phyloP scores from a whole-genome alignment of 225 moss, liverwort and hornwort genomes.

The Ulota crispa region DNA sequence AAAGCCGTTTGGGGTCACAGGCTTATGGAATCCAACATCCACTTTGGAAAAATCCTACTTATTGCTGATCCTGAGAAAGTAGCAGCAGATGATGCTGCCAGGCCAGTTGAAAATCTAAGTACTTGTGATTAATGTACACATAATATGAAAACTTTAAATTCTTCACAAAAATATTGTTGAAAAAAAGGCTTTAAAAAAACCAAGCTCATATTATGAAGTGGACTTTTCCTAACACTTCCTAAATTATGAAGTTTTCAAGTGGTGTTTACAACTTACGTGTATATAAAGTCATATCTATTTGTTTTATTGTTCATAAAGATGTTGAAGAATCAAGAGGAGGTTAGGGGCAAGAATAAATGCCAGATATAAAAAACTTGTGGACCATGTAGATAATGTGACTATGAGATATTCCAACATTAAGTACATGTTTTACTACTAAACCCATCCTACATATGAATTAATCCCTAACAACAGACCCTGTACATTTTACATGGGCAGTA shows the following conservation, averaged over 20 bases:
- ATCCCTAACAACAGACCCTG: too few relatives aligned
- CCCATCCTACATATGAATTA: too few relatives aligned
- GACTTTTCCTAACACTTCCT: background rate
- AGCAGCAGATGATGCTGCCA: conserved; percentile 13
- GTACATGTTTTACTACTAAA: too few relatives aligned
- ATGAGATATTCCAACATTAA: too few relatives aligned
- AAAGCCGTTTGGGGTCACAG: conserved; percentile 63
- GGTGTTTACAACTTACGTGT: too few relatives aligned
- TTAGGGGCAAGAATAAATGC: background rate
- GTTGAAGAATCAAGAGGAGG: background rate
- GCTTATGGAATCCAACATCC: conserved; percentile 62
- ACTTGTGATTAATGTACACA: background rate
- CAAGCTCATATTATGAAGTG: background rate
- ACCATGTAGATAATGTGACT: too few relatives aligned
- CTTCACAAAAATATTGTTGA: too few relatives aligned
- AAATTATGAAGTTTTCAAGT: background rate
- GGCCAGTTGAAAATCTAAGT: background rate
- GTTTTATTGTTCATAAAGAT: background rate
- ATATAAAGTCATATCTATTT: background rate
- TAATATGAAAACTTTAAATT: fast-evolving
- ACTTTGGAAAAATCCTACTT: conserved; percentile 75
- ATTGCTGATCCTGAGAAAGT: conserved; percentile 35
- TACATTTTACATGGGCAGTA: too few relatives aligned
- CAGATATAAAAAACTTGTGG: too few relatives aligned
- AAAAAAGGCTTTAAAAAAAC: too few relatives aligned